These are phyloP conservation scores for Penstemon newberryi DNA, from an alignment of 257 asterid species.

Conservation along the genomic window DNA sequence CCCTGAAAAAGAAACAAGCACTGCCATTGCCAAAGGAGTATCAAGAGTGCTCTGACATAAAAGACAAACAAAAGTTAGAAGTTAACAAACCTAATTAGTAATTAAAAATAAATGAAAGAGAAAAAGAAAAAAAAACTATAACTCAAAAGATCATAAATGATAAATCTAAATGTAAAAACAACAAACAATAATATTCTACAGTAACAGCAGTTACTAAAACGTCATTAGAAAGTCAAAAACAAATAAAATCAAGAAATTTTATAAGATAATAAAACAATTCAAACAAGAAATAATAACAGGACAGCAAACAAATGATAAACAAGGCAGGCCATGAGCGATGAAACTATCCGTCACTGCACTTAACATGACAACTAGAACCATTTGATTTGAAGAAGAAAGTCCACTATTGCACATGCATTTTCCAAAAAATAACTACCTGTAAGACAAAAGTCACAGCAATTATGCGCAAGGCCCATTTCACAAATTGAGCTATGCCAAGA, in stretches of 20 bases:
- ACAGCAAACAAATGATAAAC: slow-evolving; percentile 1
- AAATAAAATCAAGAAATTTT: slow-evolving; percentile 6
- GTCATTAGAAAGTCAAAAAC: neutral
- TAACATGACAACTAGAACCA: slow-evolving; percentile 1
- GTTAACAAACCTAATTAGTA: slow-evolving; percentile 13
- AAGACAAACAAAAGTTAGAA: slow-evolving; percentile 28
- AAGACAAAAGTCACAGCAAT: slow-evolving; percentile 68
- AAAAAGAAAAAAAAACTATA: neutral
- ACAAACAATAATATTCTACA: neutral
- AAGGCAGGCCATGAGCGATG: neutral
- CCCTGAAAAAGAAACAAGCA: slow-evolving; percentile 49
- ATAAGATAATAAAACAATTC: neutral
- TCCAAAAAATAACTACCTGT: slow-evolving; percentile 52
- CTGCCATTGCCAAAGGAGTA: slow-evolving; percentile 53
- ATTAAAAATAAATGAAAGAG: neutral
- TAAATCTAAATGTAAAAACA: slow-evolving; percentile 3
- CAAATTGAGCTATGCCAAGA: slow-evolving; percentile 79
- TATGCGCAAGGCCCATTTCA: slow-evolving; percentile 83
- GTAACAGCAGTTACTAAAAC: slow-evolving; percentile 7
- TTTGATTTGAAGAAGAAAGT: too few species aligned
- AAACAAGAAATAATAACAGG: neutral
- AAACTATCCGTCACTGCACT: slow-evolving; percentile 1
- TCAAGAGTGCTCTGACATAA: slow-evolving; percentile 77
- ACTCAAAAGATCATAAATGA: neutral
- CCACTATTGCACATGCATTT: neutral